Base-by-base conservation (phyloP, 257 asterid species). In the Gentiana dahurica region DNA sequence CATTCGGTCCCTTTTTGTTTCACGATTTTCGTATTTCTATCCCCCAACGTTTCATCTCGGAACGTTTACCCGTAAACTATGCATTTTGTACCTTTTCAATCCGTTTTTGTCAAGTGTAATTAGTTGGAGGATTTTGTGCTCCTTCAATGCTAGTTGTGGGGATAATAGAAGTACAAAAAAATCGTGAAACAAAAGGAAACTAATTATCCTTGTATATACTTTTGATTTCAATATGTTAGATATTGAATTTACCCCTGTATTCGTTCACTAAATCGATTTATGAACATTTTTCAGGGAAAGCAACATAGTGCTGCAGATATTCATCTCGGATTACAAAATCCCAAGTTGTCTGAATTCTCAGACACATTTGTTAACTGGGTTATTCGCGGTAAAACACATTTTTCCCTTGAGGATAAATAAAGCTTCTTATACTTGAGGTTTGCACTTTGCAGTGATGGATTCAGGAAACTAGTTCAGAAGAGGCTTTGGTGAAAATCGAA, bases 281-380 rank as follows among this genome's bases (percentile, higher is more conserved):
- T 44, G 47, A 2, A 34, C 34, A 12, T 5, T 48, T 47, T 63
- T 44, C 67, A 85, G 90, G 86, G 73, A 15, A 75, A 66, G 76
- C 83, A 82, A 10, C 65, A 60, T 55, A 75, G 65, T 3, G 47
- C 60, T 34, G 77, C 59, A 43, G 81, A 81, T 64, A 49, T 69
- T 50, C 55, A 56, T 61, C 45, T 33, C 12, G 65, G 65, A 47
- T 71, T 62, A 36, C 37, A 66, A 48, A 51, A 64, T 74, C 60
- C 74, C 49, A 63, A 63, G 15, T 68, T 66, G 8, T 6, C 67
- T 2, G 86, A 67, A 62, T 84, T 62, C 59, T 81, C 94, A 2
- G 84, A 83, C 56, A 72, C 71, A 66, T 87, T 91, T 56, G 73
- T 73, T 63, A 69, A 75, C 3, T 91, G 96, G 97, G 94, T 91